phyloP scores from a whole-genome alignment of 345 rosid species.

The Cochlearia excelsa region DNA sequence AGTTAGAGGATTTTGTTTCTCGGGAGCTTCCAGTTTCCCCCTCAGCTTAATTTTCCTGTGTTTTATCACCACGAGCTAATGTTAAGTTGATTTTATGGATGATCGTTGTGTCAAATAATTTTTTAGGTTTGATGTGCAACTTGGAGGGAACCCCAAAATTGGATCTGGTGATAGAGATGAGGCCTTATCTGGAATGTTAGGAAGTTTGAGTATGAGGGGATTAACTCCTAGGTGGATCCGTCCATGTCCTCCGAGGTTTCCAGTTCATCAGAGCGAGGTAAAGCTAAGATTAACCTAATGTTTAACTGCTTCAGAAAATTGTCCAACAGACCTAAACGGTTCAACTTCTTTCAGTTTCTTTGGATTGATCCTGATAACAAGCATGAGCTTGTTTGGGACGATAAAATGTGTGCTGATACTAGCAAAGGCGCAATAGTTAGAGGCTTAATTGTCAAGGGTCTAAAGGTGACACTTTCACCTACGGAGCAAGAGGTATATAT shows the following conservation, averaged over 20 bases:
- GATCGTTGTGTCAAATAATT: constrained; percentile 19
- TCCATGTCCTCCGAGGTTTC: constrained; percentile 80
- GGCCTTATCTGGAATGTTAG: constrained; percentile 50
- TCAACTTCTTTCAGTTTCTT: constrained; percentile 55
- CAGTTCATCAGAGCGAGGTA: constrained; percentile 82
- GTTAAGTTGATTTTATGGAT: constrained; percentile 21
- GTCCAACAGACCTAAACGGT: constrained; percentile 13
- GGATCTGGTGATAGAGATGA: constrained; percentile 89
- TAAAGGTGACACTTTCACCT: constrained; percentile 78
- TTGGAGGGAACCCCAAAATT: constrained; percentile 65
- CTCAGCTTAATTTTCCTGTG: constrained; percentile 6
- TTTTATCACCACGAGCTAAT: neutral
- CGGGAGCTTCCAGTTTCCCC: constrained; percentile 11
- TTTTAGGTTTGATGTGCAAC: constrained; percentile 76
- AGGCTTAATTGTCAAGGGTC: constrained; percentile 80
- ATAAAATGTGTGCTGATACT: constrained; percentile 97
- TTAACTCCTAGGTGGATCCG: constrained; percentile 72
- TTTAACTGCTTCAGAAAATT: constrained; percentile 11
- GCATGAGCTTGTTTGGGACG: constrained; percentile 97
- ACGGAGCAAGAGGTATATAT: constrained; percentile 69
- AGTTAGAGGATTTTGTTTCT: constrained; percentile 5
- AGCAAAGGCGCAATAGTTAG: constrained; percentile 89
- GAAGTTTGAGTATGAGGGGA: constrained; percentile 51
- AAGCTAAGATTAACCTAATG: constrained; percentile 8
- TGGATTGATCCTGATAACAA: constrained; percentile 95